Percentiles rank a stretch among this genome's conserved stretches.
Conservation (phyloP, 2,329 filamentous ascomycete genomes). For the Fonsecaea nubica region DNA sequence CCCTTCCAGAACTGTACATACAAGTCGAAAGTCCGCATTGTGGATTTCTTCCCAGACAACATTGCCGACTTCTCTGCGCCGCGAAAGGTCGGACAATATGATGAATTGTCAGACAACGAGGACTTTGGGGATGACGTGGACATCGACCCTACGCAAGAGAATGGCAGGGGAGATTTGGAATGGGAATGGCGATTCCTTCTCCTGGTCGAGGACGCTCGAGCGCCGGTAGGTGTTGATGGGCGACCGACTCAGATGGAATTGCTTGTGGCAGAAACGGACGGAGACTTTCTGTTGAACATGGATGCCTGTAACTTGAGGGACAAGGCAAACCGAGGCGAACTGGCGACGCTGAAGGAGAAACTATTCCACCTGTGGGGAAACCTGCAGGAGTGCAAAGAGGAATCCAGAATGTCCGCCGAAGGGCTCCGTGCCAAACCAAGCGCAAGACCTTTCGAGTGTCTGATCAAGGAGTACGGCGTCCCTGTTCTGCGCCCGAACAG, state of each 20-base stretch:
- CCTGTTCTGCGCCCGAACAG: slow-evolving; percentile 45
- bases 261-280: slow-evolving; percentile 67
- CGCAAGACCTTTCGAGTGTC: slow-evolving; percentile 70
- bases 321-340: slow-evolving; percentile 49
- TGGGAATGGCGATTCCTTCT: slow-evolving; percentile 90
- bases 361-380: slow-evolving; percentile 86
- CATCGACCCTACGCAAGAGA: slow-evolving; percentile 15
- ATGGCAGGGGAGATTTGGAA: slow-evolving; percentile 40
- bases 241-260: slow-evolving; percentile 66
- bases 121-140: slow-evolving; percentile 43
- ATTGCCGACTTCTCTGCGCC: slow-evolving; percentile 73
- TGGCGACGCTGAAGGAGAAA: slow-evolving; percentile 68
- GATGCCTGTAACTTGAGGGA: slow-evolving; percentile 64
- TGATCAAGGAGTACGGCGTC: slow-evolving; percentile 74
- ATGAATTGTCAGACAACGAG: slow-evolving; percentile 54
- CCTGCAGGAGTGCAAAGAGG: slow-evolving; percentile 71
- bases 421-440: slow-evolving; percentile 41
- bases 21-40: slow-evolving; percentile 70
- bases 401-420: slow-evolving; percentile 30
- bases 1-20: slow-evolving; percentile 80
- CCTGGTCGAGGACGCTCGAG: slow-evolving; percentile 72
- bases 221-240: slow-evolving; percentile 44
- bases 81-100: slow-evolving; percentile 58
- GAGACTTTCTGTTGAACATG: slow-evolving; percentile 62
- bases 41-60: slow-evolving; percentile 76